These are phyloP conservation scores for Rhodotorula kratochvilovae DNA, from an alignment of 768 basidiomycete genomes.

Conservation along the genomic window DNA sequence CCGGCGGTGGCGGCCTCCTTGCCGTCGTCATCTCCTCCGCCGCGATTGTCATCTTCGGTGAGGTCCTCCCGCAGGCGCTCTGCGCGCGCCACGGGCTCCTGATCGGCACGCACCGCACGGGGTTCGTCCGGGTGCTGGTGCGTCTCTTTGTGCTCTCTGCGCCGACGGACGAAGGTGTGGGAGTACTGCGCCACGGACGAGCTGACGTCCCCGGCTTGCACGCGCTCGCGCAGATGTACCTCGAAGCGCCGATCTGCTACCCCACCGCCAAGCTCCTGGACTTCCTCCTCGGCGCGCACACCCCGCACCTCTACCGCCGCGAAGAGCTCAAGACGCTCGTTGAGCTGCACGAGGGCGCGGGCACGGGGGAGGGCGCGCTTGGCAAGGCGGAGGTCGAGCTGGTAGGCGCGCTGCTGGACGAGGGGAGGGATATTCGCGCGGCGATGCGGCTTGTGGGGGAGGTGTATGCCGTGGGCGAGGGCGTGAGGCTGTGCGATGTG, in stretches of 20 bases:
- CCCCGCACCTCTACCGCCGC: constrained; percentile 49
- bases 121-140: constrained; percentile 60
- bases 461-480: constrained; percentile 4
- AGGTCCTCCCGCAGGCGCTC: constrained; percentile 58
- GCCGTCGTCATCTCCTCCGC: constrained; percentile 47
- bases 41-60: constrained; percentile 49
- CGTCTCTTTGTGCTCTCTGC: neutral
- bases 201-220: too few species aligned
- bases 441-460: neutral
- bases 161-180: too few species aligned
- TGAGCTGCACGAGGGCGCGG: constrained; percentile 50
- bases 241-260: constrained; percentile 61
- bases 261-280: constrained; percentile 70
- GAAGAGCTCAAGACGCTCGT: constrained; percentile 50
- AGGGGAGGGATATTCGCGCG: neutral
- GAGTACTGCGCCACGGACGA: too few species aligned
- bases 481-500: constrained; percentile 16
- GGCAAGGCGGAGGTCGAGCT: neutral
- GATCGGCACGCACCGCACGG: constrained; percentile 73
- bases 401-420: neutral
- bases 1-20: constrained; percentile 50
- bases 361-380: too few species aligned
- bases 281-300: constrained; percentile 66
- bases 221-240: constrained; percentile 42
- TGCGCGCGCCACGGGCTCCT: constrained; percentile 69